Conservation (phyloP, 176 grass and related monocot genomes). For the Elymus sibiricus region DNA sequence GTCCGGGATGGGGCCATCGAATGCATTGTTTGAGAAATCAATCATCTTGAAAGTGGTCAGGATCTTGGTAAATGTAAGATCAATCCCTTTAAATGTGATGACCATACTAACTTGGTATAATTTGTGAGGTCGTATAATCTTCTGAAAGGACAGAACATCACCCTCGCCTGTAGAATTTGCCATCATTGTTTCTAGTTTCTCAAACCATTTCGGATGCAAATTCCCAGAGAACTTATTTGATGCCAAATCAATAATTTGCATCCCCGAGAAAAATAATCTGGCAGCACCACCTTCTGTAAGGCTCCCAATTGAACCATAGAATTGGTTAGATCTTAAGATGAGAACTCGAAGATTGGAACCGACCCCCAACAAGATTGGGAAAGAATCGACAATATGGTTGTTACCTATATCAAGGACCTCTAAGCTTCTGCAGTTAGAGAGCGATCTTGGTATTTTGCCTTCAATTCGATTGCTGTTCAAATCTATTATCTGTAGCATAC, state of each 20-base stretch:
- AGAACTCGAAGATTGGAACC: background rate
- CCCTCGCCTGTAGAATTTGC: background rate
- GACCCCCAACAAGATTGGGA: background rate
- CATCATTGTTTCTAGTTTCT: constrained; percentile 12
- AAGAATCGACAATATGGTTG: constrained; percentile 10
- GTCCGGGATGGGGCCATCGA: background rate
- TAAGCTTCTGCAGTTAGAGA: background rate
- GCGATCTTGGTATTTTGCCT: background rate
- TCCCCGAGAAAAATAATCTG: background rate
- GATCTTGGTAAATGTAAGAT: background rate
- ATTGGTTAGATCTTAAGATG: constrained; percentile 11
- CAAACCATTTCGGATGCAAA: background rate
- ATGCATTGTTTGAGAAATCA: constrained; percentile 32
- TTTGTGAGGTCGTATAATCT: too few species aligned
- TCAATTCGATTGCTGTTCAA: constrained; percentile 12
- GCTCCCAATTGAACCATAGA: background rate
- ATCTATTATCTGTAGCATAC: constrained; percentile 16
- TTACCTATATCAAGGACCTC: constrained; percentile 14
- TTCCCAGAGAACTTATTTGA: constrained; percentile 8
- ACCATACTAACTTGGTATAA: too few species aligned
- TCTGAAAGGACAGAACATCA: background rate
- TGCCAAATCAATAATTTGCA: constrained; percentile 35
- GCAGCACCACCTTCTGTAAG: background rate
- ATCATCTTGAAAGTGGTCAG: constrained; percentile 12
- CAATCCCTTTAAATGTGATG: background rate